Evolutionary conservation across 306 rosid genomes (phyloP).

Genomic region (Rubus parviflorus): DNA sequence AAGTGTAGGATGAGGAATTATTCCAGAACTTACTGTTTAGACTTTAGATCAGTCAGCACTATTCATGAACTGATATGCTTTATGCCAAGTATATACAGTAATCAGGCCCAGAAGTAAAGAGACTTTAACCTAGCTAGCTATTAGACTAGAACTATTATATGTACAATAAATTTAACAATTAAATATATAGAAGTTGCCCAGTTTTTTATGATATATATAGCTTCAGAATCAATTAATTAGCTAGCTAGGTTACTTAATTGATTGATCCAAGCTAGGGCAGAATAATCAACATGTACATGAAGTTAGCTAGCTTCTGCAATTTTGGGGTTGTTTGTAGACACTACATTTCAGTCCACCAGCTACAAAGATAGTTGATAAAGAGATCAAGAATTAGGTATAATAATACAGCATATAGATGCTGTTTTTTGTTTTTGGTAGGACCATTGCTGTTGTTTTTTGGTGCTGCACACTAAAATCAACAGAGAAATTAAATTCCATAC

Average conservation of each 20-base stretch:
- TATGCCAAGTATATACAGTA: not conserved
- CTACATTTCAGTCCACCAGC: not conserved
- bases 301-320: not conserved
- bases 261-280: not conserved
- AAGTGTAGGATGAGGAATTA: not conserved
- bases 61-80: constrained; percentile 10
- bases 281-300: not conserved
- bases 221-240: not conserved
- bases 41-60: not conserved
- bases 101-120: constrained; percentile 4
- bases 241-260: not conserved
- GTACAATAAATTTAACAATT: not conserved
- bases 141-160: not conserved
- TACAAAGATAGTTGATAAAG: not conserved
- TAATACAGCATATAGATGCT: constrained; percentile 5
- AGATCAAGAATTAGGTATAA: not conserved
- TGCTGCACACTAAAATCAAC: constrained; percentile 8
- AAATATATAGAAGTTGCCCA: not conserved
- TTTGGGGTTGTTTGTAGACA: not conserved
- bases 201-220: not conserved
- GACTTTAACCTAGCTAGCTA: not conserved
- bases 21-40: not conserved
- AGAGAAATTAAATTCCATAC: not conserved
- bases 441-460: constrained; percentile 10
- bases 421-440: constrained; percentile 8